Evolutionary conservation across 2,329 filamentous ascomycete genomes (phyloP).

Genomic region (Neonectria coccinea): DNA sequence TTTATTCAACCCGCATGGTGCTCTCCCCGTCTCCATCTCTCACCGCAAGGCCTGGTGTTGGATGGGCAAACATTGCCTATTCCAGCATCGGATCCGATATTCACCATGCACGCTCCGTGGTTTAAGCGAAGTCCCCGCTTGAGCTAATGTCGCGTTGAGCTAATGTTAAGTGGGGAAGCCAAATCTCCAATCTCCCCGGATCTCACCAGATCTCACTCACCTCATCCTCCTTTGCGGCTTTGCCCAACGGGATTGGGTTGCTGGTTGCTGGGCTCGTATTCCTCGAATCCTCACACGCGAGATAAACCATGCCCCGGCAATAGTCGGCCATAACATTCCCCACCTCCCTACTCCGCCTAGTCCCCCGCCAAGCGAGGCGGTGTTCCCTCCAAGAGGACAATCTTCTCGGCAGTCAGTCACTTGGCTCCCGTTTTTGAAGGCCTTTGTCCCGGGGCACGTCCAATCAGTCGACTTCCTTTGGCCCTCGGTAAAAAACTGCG

Average conservation of each 20-base stretch:
- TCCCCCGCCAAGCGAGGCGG: conserved; percentile 4
- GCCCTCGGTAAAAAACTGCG: conserved; percentile 29
- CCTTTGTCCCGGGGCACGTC: background rate
- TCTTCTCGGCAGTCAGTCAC: conserved; percentile 4
- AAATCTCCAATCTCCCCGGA: conserved; percentile 4
- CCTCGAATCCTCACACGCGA: background rate
- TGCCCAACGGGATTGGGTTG: background rate
- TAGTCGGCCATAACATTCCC: conserved; percentile 26
- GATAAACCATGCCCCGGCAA: conserved; percentile 13
- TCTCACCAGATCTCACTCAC: conserved; percentile 15
- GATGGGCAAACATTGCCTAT: background rate
- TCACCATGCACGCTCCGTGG: background rate
- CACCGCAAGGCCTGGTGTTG: background rate
- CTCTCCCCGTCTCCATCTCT: background rate
- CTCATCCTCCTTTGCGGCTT: background rate
- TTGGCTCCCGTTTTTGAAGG: background rate
- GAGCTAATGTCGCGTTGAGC: background rate
- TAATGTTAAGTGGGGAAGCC: conserved; percentile 12
- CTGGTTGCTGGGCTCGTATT: background rate
- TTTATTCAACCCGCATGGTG: no score
- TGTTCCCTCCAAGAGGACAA: background rate
- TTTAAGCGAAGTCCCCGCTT: background rate
- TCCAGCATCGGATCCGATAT: background rate
- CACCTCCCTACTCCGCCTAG: conserved; percentile 2
- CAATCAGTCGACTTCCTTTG: conserved; percentile 13